Base-by-base conservation (phyloP, 2,329 filamentous ascomycete species). In the Zymoseptoria ardabiliae region DNA sequence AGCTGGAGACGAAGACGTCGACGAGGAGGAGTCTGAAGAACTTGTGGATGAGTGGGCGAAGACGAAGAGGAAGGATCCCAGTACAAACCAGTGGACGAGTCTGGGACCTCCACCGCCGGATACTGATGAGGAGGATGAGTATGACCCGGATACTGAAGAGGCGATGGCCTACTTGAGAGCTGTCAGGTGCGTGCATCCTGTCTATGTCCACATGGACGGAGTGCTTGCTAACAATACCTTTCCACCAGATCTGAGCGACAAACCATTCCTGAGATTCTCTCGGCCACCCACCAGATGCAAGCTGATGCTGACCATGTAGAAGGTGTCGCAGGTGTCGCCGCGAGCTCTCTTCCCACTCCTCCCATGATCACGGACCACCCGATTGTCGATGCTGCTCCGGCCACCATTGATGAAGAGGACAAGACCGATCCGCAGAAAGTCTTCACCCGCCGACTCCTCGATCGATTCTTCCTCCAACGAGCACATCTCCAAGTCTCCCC, bases 381-480 rank as follows among this genome's bases (percentile, higher is more conserved):
- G 51, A 53, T 13, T 25, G 51, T 28, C 11, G 25, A 19, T 10
- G 17, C n/a, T 13, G 51, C 11, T 8, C 9, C 25, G 1, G 9
- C 8, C 25, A 25, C 51, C 51, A 13, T 53, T 11, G 1, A 5
- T 1, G 61, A 66, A 9, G 68, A 70, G 10, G 70, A 72, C 54
- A 17, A 50, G 21, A 58, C 67, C 20, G 58, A 70, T 58, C 81
- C 89, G 0, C 83, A 85, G 71, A 76, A 85, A 23, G 82, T 82
- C 49, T 96, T 91, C 74, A 89, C 88, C 69, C 73, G 79, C 49
- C 81, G 84, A 2, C 81, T 96, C 9, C 79, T 84, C 30, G 71
- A 79, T 13, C 85, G 85, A 45, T 96, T 91, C 70, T 67, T 79
- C 20, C 69, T 76, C n/a, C 80, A 95, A 3, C 88, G 89, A 57